Evolutionary conservation across 371 early-diverging fungal species (phyloP).

Genomic region (Mucor mucedo): DNA sequence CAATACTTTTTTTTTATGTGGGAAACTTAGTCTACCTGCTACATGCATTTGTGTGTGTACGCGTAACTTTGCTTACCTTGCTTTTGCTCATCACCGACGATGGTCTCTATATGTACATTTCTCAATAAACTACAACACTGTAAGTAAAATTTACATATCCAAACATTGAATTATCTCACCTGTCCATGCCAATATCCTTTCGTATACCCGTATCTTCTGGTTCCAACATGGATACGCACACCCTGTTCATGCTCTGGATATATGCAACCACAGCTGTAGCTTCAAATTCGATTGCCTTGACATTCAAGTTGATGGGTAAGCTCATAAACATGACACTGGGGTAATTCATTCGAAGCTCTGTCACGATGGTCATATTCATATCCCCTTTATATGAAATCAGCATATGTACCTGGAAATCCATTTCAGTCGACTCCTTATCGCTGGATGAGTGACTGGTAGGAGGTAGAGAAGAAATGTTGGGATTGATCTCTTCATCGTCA

Average conservation of each 20-base stretch:
- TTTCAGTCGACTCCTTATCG: constrained; percentile 37
- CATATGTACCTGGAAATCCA: constrained; percentile 82
- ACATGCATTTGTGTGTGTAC: background rate
- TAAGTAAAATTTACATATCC: too few species aligned
- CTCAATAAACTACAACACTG: constrained; percentile 60
- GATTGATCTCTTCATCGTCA: constrained; percentile 48
- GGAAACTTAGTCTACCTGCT: too few species aligned
- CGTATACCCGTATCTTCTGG: constrained; percentile 55
- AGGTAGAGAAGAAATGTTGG: constrained; percentile 15
- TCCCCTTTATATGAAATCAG: constrained; percentile 82
- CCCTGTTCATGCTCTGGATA: constrained; percentile 69
- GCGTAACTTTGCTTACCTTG: constrained; percentile 65
- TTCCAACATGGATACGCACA: constrained; percentile 91
- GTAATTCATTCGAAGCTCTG: constrained; percentile 90
- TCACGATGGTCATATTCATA: constrained; percentile 82
- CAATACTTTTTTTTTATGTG: constrained; percentile 54
- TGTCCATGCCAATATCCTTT: constrained; percentile 41
- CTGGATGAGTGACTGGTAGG: constrained; percentile 5
- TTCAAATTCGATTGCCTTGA: constrained; percentile 85
- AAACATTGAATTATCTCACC: constrained; percentile 21
- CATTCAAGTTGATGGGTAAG: constrained; percentile 82
- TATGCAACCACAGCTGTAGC: constrained; percentile 89
- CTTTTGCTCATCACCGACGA: constrained; percentile 87
- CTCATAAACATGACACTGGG: constrained; percentile 91
- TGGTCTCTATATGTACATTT: constrained; percentile 83